phyloP scores from a whole-genome alignment of 768 basidiomycete genomes.

The Boletus pseudo-olivaceus region DNA sequence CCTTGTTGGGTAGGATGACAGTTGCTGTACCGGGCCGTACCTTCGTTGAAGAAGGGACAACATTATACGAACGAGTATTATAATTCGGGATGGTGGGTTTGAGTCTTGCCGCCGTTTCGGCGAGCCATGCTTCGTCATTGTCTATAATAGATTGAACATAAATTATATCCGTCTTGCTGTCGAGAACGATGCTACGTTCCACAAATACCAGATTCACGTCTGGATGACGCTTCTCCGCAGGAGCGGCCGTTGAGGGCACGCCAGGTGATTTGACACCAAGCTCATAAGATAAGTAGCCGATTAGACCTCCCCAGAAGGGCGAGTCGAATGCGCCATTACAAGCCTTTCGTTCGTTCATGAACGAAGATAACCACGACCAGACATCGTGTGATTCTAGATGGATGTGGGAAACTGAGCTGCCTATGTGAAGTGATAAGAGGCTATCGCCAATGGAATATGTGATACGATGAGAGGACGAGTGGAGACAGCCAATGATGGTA shows the following conservation, averaged over 20 bases:
- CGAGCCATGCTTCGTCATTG: constrained; percentile 60
- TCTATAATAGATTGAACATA: constrained; percentile 66
- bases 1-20: constrained; percentile 54
- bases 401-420: constrained; percentile 34
- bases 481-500: constrained; percentile 67
- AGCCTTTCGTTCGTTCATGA: constrained; percentile 55
- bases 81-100: constrained; percentile 8
- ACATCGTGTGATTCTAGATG: constrained; percentile 50
- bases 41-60: constrained; percentile 25
- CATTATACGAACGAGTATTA: constrained; percentile 12
- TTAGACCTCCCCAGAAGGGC: constrained; percentile 83
- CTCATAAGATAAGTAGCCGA: constrained; percentile 80
- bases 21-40: constrained; percentile 21
- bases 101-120: constrained; percentile 34
- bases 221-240: constrained; percentile 44
- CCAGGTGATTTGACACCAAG: constrained; percentile 59
- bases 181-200: constrained; percentile 73
- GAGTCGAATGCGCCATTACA: constrained; percentile 46
- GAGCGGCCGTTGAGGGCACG: constrained; percentile 36
- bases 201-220: constrained; percentile 77
- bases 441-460: constrained; percentile 52
- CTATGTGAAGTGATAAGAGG: constrained; percentile 44
- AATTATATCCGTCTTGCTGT: constrained; percentile 44
- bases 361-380: constrained; percentile 74
- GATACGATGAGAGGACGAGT: constrained; percentile 51